Evolutionary conservation across 2,329 filamentous ascomycete species (phyloP).

Genomic region (Plenodomus lindquistii): DNA sequence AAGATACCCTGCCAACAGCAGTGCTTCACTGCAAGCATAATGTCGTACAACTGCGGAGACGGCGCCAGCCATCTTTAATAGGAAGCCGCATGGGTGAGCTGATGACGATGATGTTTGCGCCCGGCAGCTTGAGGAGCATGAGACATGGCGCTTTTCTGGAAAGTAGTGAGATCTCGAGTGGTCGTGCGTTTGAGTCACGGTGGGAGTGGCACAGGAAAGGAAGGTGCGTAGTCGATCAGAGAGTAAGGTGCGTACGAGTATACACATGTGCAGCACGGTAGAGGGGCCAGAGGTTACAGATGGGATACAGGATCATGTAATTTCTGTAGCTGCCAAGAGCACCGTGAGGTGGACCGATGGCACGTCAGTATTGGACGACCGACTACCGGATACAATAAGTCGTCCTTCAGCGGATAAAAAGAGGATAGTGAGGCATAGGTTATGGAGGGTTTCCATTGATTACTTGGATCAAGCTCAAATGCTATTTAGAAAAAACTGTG

Average conservation of each 20-base stretch:
- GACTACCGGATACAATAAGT: background rate
- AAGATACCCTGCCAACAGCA: background rate
- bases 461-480: conserved; percentile 19
- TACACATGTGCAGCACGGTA: background rate
- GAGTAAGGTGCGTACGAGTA: background rate
- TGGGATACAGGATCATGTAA: conserved; percentile 6
- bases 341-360: background rate
- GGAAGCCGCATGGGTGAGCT: background rate
- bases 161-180: background rate
- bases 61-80: conserved; percentile 1
- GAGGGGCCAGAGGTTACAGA: background rate
- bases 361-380: background rate
- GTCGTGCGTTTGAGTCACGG: background rate
- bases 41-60: conserved; percentile 2
- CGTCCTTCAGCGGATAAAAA: background rate
- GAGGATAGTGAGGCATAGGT: background rate
- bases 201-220: background rate
- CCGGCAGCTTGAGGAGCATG: background rate
- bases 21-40: background rate
- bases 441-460: background rate
- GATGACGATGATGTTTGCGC: background rate
- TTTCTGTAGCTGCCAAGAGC: background rate
- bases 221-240: background rate
- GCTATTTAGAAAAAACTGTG: conserved; percentile 27
- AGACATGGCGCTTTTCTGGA: conserved; percentile 7